Base-by-base conservation (phyloP, 352 stramenopile species). In the Pythium brassicae region DNA sequence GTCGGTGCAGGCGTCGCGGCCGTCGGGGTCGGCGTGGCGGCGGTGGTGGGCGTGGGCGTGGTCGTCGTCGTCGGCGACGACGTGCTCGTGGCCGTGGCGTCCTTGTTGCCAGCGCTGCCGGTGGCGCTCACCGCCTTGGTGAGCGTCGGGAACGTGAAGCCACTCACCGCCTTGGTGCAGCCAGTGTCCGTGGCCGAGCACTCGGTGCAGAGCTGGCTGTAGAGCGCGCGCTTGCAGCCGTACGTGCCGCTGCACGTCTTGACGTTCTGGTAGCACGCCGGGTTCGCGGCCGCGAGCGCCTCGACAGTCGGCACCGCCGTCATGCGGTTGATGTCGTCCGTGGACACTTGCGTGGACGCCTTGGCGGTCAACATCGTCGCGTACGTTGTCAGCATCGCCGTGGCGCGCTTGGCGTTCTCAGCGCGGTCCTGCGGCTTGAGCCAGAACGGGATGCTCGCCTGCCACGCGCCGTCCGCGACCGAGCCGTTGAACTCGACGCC, bases 241-340 rank as follows among this genome's bases (percentile, higher is more conserved):
- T 72, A 68, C 26, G 57, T 20, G 10, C 70, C 71, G n/a, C 56
- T 63, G 48, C 80, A 91, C 45, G 53, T 58, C 34, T 75, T 71
- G 20, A 81, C 61, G 54, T 87, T 92, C 37, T 72, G 46, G 59
- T 87, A 92, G 61, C 80, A 91, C 57, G 67, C 52, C 3, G 78
- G 80, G 55, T 92, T 91, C 14, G 55, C 55, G 1, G 55, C 59
- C 1, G 66, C 64, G 37, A 92, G 72, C 20, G 70, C 51, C 0
- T 56, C 58, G 32, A 80, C 47, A 0, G 61, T 78, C 29, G 78
- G 75, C 14, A 92, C 66, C 12, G 66, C n/a, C 44, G 71, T 53
- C 59, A 91, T 83, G 23, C 47, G 51, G 10, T 9, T 5, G 44
- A 49, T 52, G 5, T 34, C n/a, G 23, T 19, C 44, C 1, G 42